These are phyloP conservation scores for Cotoneaster glaucophyllus DNA, from an alignment of 306 rosid genomes.

Conservation along the genomic window DNA sequence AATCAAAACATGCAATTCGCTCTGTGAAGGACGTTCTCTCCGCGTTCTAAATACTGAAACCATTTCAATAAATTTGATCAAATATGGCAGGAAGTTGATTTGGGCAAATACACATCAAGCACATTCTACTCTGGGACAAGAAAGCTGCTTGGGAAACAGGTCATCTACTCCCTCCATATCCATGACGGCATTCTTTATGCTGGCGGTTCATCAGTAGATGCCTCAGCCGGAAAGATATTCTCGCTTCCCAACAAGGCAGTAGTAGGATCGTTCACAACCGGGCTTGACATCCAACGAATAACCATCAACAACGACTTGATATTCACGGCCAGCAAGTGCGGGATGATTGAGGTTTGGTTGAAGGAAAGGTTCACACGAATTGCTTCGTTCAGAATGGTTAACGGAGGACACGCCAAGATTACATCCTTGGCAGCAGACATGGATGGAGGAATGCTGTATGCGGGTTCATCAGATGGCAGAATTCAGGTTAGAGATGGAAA, in stretches of 20 bases:
- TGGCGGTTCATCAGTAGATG: conserved; percentile 68
- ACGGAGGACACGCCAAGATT: conserved; percentile 58
- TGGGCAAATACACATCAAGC: conserved; percentile 44
- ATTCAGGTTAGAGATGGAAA: conserved; percentile 49
- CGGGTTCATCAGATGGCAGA: conserved; percentile 77
- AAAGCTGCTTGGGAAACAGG: conserved; percentile 75
- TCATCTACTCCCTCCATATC: conserved; percentile 60
- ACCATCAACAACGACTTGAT: conserved; percentile 64
- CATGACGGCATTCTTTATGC: conserved; percentile 59
- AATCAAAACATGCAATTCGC: neutral
- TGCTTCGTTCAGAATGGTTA: conserved; percentile 60
- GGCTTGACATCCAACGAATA: conserved; percentile 59
- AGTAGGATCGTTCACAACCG: conserved; percentile 62
- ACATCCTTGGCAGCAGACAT: conserved; percentile 56
- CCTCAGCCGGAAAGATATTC: conserved; percentile 57
- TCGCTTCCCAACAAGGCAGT: conserved; percentile 58
- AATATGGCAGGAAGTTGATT: conserved; percentile 72
- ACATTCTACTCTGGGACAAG: conserved; percentile 73
- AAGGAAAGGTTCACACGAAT: conserved; percentile 50
- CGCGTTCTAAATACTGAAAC: no score
- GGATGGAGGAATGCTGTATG: conserved; percentile 59
- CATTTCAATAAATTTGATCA: neutral
- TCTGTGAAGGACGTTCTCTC: no score
- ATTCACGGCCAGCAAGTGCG: conserved; percentile 70
- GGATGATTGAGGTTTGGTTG: conserved; percentile 73